Percentiles rank a stretch among this genome's conserved stretches.
Conservation (phyloP, 495 filamentous ascomycete species). For the Terfezia boudieri region DNA sequence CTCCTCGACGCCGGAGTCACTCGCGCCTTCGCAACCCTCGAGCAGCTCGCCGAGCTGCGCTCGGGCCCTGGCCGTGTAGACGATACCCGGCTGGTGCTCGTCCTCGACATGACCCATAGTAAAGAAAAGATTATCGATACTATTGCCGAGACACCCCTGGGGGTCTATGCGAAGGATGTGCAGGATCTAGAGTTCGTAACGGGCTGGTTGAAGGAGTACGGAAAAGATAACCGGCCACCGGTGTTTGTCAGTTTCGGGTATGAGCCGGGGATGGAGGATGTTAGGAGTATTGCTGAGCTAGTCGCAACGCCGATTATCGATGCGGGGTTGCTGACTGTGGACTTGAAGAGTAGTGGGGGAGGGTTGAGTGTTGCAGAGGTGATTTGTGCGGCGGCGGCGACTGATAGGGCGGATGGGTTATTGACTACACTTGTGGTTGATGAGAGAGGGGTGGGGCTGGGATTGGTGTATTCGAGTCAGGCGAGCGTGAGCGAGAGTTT, state of each 20-base stretch:
- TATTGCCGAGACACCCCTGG: slow-evolving; percentile 28
- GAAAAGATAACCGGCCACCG: slow-evolving; percentile 21
- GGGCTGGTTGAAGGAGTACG: slow-evolving; percentile 25
- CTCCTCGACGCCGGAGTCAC: slow-evolving; percentile 72
- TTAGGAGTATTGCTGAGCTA: slow-evolving; percentile 29
- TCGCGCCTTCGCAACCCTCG: slow-evolving; percentile 57
- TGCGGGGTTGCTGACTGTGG: slow-evolving; percentile 41
- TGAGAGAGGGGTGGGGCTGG: slow-evolving; percentile 64
- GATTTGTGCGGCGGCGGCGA: slow-evolving; percentile 43
- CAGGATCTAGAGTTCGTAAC: slow-evolving; percentile 20
- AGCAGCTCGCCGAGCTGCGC: slow-evolving; percentile 37
- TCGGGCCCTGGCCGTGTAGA: slow-evolving; percentile 25
- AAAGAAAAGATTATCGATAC: slow-evolving; percentile 31
- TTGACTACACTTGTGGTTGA: slow-evolving; percentile 76
- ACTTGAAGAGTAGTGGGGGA: slow-evolving; percentile 22
- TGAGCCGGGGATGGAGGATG: slow-evolving; percentile 5
- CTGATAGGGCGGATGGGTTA: slow-evolving; percentile 67
- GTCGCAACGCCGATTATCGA: slow-evolving; percentile 62
- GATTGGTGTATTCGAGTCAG: slow-evolving; percentile 77
- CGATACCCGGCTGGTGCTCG: slow-evolving; percentile 33
- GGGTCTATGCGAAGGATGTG: slow-evolving; percentile 28
- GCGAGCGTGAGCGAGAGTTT: slow-evolving; percentile 76
- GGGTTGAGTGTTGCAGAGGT: slow-evolving; percentile 34
- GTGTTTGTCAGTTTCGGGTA: slow-evolving; percentile 21
- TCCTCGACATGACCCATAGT: slow-evolving; percentile 23